Base-by-base conservation (phyloP, 2,329 filamentous ascomycete genomes). In the Colletotrichum liriopes region DNA sequence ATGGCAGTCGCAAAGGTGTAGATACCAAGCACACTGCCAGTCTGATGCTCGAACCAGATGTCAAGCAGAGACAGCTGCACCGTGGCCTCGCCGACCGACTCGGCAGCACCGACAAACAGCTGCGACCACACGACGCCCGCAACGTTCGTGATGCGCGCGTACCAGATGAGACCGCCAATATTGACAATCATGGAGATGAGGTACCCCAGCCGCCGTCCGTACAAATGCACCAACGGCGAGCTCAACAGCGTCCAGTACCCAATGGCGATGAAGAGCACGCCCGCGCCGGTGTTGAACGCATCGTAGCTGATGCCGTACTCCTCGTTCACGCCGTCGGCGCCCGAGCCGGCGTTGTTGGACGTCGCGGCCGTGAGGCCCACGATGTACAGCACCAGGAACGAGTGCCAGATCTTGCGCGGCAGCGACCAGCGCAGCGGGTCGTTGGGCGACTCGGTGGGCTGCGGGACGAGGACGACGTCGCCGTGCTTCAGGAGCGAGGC, bases 21-120 rank as follows among this genome's bases (percentile, higher is more conserved):
- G 35, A 89, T 76, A 68, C 88, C 88, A 7, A 90, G 81, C 1
- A 87, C 86, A 0, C 84, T 83, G 51, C 88, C 88, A 54, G 87
- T 84, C 71, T 88, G 87, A 75, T 90, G 88, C 78, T 89, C 86
- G 73, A 87, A 90, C 81, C 88, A 90, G 39, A 90, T 82, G 74
- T 90, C 88, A 9, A 88, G 86, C 37, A 90, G 80, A 1, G 87
- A 89, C n/a, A 89, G 78, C 75, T 90, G 88, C 8, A 87, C 88
- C 39, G 87, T 84, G 0, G 88, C 88, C 77, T 90, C 88, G 2
- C 86, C 87, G 52, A 87, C 87, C 11, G 86, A 84, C 77, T 90
- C 87, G 5, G 88, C 89, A 3, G 87, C 87, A 20, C 88, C 88
- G 2, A 90, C 86, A 66, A 90, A 89, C 2, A 90, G 81, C 76